Percentiles rank a stretch among this genome's conserved stretches.
phyloP scores from a whole-genome alignment of 2,329 filamentous ascomycete genomes.

The Albifimbria verrucaria region DNA sequence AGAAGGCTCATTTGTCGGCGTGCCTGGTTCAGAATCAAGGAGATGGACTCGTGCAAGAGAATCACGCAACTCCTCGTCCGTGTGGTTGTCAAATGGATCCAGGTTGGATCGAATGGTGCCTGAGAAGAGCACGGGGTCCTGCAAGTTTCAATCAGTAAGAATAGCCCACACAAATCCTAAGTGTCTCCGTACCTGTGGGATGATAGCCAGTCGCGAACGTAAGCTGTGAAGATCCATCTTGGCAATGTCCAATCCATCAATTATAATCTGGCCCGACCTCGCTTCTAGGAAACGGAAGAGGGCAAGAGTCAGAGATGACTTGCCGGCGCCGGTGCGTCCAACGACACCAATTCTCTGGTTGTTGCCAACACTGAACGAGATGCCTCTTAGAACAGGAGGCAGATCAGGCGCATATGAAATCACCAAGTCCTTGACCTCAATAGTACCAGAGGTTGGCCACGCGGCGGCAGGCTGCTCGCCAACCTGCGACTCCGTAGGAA shows the following conservation, averaged over 20 bases:
- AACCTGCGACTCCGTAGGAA: conserved; percentile 63
- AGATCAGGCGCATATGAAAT: conserved; percentile 70
- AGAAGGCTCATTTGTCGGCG: conserved; percentile 35
- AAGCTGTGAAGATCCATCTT: conserved; percentile 68
- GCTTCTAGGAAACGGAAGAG: conserved; percentile 76
- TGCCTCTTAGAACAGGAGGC: conserved; percentile 65
- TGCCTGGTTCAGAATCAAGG: conserved; percentile 38
- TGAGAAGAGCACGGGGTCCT: conserved; percentile 79
- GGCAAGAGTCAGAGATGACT: conserved; percentile 71
- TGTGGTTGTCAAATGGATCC: conserved; percentile 70
- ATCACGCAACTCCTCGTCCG: conserved; percentile 65
- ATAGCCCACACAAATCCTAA: no score
- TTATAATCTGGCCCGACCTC: conserved; percentile 59
- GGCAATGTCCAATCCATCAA: conserved; percentile 74
- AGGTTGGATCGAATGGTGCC: conserved; percentile 75
- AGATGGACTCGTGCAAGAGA: conserved; percentile 70
- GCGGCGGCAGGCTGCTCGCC: conserved; percentile 61
- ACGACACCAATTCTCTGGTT: conserved; percentile 74
- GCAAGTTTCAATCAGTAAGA: neutral
- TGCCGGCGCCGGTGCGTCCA: conserved; percentile 74
- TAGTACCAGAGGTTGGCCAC: conserved; percentile 71
- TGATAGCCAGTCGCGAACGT: conserved; percentile 73
- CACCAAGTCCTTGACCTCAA: conserved; percentile 71
- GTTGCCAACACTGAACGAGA: conserved; percentile 63
- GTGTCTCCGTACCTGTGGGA: conserved; percentile 57